Evolutionary conservation across 2,329 filamentous ascomycete genomes (phyloP).

Genomic region (Calonectria hawksworthii): DNA sequence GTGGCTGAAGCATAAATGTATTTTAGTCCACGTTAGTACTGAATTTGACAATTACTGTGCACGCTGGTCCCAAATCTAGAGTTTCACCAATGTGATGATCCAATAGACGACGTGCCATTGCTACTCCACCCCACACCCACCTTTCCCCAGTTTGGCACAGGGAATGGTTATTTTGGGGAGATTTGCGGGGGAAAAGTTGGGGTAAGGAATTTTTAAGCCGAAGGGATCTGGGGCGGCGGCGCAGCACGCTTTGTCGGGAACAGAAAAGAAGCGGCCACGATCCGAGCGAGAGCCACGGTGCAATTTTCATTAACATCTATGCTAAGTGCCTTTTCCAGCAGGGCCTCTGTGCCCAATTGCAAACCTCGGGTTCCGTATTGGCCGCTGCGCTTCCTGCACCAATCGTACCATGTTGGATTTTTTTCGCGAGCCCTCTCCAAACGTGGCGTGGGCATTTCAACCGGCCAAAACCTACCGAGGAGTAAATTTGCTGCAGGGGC

Average conservation of each 20-base stretch:
- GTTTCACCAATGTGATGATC: not conserved
- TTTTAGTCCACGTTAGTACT: not conserved
- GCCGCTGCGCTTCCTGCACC: too few species aligned
- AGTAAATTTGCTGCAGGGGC: conserved; percentile 1
- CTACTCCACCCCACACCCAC: not conserved
- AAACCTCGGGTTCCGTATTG: not conserved
- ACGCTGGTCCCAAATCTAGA: not conserved
- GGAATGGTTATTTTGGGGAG: not conserved
- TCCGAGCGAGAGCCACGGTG: not conserved
- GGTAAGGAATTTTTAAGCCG: not conserved
- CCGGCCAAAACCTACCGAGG: conserved; percentile 10
- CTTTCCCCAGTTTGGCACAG: not conserved
- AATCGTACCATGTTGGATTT: not conserved
- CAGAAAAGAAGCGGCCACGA: not conserved
- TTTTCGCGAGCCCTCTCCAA: too few species aligned
- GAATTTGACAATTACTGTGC: not conserved
- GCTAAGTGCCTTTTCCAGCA: too few species aligned
- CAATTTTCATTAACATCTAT: too few species aligned
- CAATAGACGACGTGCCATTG: not conserved
- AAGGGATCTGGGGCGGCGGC: not conserved
- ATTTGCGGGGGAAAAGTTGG: not conserved
- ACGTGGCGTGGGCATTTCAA: not conserved
- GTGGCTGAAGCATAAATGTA: not conserved
- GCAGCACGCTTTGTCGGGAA: not conserved
- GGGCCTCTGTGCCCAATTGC: too few species aligned